Base-by-base conservation (phyloP, 2,329 filamentous ascomycete genomes). In the Domatiomyces globalis region DNA sequence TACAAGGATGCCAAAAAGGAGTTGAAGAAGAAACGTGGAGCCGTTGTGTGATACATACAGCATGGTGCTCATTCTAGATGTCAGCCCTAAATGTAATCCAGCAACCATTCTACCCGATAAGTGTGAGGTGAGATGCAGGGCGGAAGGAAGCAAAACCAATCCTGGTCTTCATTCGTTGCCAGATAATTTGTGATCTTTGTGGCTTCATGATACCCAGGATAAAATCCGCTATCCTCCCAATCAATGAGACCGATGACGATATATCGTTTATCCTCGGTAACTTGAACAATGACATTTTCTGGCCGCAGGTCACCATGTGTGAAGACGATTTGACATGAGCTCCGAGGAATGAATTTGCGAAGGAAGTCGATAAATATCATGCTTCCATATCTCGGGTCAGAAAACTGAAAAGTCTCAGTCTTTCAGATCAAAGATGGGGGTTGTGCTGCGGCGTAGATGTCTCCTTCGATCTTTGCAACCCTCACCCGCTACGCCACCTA, bases 201-300 rank as follows among this genome's bases (percentile, higher is more conserved):
- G 9, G n/a, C 64, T 42, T 65, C 59, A 51, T 61, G 61, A 55
- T 57, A 63, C 1, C 62, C 43, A 45, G 60, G 58, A 8, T 56
- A 61, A 43, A 52, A 65, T 4, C 61, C 61, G 45, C 61, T 56
- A 43, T 58, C 58, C 48, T 65, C 62, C 60, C 57, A 64, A 25
- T 63, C 60, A 17, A 64, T 56, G 45, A 65, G 60, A 45, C 54
- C 43, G 5, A 60, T 53, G 44, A 60, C 25, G 6, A 3, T 3
- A 25, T 25, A 25, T 25, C 6, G 22, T 19, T 53, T 50, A 33
- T 33, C 8, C 2, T 33, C 8, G 2, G 4, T 12, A 9, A 33
- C 4, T 53, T 48, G 44, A 19, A 63, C 55, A n/a, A 62, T 15
- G 9, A 62, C 55, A 49, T 62, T 62, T 5, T 47, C 50, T 6